phyloP scores from a whole-genome alignment of 129 eudicot species.

The Arctium lappa region DNA sequence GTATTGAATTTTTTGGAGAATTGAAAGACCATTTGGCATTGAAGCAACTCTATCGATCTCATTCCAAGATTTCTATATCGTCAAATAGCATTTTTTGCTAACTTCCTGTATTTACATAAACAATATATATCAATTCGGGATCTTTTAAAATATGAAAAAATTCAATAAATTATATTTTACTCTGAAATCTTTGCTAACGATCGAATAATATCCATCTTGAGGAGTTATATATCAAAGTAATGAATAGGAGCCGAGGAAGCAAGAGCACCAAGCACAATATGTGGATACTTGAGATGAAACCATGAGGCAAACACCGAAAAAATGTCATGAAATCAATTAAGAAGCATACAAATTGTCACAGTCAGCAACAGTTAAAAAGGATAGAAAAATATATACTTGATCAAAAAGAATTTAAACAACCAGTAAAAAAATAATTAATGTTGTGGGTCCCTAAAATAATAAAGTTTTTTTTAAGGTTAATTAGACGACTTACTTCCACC shows the following conservation, averaged over 20 bases:
- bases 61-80: slow-evolving; percentile 60
- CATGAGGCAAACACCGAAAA: slow-evolving; percentile 76
- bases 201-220: slow-evolving; percentile 50
- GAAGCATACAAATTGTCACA: background rate
- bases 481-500: slow-evolving; percentile 73
- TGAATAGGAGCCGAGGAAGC: slow-evolving; percentile 88
- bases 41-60: slow-evolving; percentile 60
- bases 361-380: background rate
- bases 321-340: background rate
- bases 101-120: slow-evolving; percentile 34
- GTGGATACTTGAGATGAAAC: slow-evolving; percentile 89
- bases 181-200: slow-evolving; percentile 55
- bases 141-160: background rate
- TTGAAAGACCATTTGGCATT: slow-evolving; percentile 50
- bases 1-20: slow-evolving; percentile 52
- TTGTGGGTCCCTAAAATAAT: no score
- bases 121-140: background rate
- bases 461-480: background rate
- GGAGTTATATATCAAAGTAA: slow-evolving; percentile 59
- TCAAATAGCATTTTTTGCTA: slow-evolving; percentile 56
- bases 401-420: background rate
- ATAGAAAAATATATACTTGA: no score
- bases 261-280: slow-evolving; percentile 68
- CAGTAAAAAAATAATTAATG: background rate
- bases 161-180: slow-evolving; percentile 16